Conservation (phyloP, 2,329 filamentous ascomycete genomes). For the Orbilia oligospora region DNA sequence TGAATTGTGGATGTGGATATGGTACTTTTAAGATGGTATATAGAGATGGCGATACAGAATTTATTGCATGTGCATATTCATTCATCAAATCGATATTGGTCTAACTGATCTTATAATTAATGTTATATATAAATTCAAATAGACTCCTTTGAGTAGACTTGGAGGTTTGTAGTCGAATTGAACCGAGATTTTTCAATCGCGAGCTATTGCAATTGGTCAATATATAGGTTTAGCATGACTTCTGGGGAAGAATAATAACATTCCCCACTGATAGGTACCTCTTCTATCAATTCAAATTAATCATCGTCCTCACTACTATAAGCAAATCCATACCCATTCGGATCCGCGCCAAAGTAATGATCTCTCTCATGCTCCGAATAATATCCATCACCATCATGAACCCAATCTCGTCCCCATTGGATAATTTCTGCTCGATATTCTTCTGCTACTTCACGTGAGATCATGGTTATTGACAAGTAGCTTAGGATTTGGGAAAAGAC, state of each 20-base stretch:
- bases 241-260: too few species aligned
- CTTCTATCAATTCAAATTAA: not conserved
- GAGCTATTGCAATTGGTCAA: too few species aligned
- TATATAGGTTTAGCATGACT: too few species aligned
- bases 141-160: too few species aligned
- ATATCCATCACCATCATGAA: not conserved
- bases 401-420: not conserved
- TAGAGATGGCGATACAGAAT: not conserved
- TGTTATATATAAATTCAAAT: too few species aligned
- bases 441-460: not conserved
- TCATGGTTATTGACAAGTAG: not conserved
- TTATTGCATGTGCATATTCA: not conserved
- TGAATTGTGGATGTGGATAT: not conserved
- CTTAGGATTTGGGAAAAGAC: not conserved
- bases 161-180: too few species aligned
- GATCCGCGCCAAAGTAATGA: not conserved
- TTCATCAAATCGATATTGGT: not conserved
- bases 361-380: not conserved
- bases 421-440: not conserved
- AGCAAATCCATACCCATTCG: not conserved
- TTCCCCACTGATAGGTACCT: not conserved
- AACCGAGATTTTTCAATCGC: too few species aligned
- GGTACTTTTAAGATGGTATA: slow-evolving; percentile 1
- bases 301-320: not conserved
- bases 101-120: too few species aligned